Base-by-base conservation (phyloP, 2,329 filamentous ascomycete genomes). In the Mariannaea sp. region DNA sequence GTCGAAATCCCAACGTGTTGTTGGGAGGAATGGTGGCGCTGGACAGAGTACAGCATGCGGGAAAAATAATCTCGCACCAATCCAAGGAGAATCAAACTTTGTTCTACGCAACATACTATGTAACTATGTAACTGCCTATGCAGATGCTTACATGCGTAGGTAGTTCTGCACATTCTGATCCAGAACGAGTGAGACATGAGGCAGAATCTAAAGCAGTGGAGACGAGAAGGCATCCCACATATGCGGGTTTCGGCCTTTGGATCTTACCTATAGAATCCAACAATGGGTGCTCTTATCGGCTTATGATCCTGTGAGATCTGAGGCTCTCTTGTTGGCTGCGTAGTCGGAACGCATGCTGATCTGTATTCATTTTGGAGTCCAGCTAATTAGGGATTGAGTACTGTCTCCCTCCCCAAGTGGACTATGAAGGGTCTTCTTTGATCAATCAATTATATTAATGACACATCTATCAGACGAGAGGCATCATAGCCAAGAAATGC, bases 1-100 rank as follows among this genome's bases (percentile, higher is more conserved):
- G 8, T 24, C 14, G 13, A n/a, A n/a, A 7, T 14, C 22, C 33
- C 9, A 9, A 20, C 5, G 26, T 29, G 16, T 38, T 30, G 43
- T 12, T 12, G 48, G n/a, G 30, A 57, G 59, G 57, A 65, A 65
- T 62, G 61, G 14, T 54, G 52, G 53, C 53, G 55, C 12, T 36
- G 20, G 17, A 19, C 27, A 24, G 29, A 20, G 7, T 22, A 17
- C 20, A 12, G 22, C 22, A 38, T 26, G 24, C n/a, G 32, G 51
- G 39, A 40, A 20, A 40, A 33, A 33, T 26, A 43, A 53, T 45
- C 33, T 51, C 39, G 45, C 42, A 40, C 29, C 52, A 20, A 55
- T 43, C 40, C 46, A 48, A 19, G 19, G 12, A 48, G 22, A 6
- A 7, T 29, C 7, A 7, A 12, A 29, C 26, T n/a, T n/a, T n/a